A percentile compares a stretch with the other conserved stretches of the same genome.
Evolutionary conservation across 1,284 basidiomycete species (phyloP).

Genomic region (Ustilago curta): DNA sequence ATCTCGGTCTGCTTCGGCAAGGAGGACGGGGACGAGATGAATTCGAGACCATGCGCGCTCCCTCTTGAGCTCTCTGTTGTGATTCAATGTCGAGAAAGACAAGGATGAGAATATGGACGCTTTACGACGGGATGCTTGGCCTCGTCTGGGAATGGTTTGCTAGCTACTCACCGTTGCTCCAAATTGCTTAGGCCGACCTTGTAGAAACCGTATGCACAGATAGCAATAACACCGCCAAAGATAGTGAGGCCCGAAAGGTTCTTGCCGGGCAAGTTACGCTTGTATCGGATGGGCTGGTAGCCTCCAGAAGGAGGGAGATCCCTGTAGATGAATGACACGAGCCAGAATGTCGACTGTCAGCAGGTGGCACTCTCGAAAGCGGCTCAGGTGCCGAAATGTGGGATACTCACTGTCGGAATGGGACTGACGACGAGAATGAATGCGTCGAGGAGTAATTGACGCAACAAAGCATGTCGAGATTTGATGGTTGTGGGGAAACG

Average conservation of each 20-base stretch:
- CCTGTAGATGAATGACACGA: constrained; percentile 71
- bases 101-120: constrained; percentile 3
- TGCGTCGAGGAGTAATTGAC: neutral
- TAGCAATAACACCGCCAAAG: constrained; percentile 83
- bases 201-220: constrained; percentile 94
- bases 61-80: constrained; percentile 85
- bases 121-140: neutral
- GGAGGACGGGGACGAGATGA: constrained; percentile 85
- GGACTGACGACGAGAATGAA: constrained; percentile 23
- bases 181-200: constrained; percentile 87
- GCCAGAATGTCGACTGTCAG: neutral
- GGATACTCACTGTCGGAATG: constrained; percentile 51
- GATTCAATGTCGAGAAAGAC: neutral
- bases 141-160: neutral
- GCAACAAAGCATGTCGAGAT: neutral
- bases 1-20: constrained; percentile 94
- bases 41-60: constrained; percentile 97
- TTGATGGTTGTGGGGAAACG: too few species aligned
- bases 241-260: constrained; percentile 89
- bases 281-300: constrained; percentile 93
- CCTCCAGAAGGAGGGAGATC: constrained; percentile 96
- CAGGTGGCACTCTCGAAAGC: neutral
- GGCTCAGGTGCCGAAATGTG: too few species aligned
- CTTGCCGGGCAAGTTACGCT: constrained; percentile 91
- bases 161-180: constrained; percentile 84